A percentile compares a stretch with the other conserved stretches of the same genome.
phyloP scores from a whole-genome alignment of 2,329 filamentous ascomycete genomes.

The Fusarium nematophilum region DNA sequence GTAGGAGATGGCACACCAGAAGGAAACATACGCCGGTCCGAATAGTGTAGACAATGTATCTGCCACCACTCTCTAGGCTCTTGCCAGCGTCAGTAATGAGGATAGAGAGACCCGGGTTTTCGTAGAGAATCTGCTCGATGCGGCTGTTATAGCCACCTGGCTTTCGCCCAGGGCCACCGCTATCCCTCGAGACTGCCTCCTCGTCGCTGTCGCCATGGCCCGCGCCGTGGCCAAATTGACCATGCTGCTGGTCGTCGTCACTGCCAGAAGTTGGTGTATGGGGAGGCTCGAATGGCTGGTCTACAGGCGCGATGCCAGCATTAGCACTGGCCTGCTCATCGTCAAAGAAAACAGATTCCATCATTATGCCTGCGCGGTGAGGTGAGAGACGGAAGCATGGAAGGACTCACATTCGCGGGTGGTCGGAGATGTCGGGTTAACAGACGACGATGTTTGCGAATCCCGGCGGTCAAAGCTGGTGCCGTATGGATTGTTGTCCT shows the following conservation, averaged over 20 bases:
- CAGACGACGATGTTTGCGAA: slow-evolving; percentile 76
- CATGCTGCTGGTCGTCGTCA: slow-evolving; percentile 69
- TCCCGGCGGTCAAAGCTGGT: slow-evolving; percentile 89
- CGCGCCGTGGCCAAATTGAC: slow-evolving; percentile 42
- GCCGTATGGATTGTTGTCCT: slow-evolving; percentile 96
- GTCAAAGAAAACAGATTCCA: slow-evolving; percentile 1
- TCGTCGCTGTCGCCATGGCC: slow-evolving; percentile 57
- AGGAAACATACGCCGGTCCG: slow-evolving; percentile 79
- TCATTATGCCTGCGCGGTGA: slow-evolving; percentile 6
- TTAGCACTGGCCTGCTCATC: slow-evolving; percentile 16
- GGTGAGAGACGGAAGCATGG: slow-evolving; percentile 2
- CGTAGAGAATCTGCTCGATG: slow-evolving; percentile 97
- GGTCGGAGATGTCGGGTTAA: slow-evolving; percentile 72
- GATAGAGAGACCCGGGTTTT: slow-evolving; percentile 90
- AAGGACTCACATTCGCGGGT: slow-evolving; percentile 66
- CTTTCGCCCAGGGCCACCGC: slow-evolving; percentile 69
- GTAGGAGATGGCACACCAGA: not conserved
- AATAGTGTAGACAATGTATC: slow-evolving; percentile 98
- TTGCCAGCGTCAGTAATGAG: slow-evolving; percentile 96
- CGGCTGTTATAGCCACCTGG: slow-evolving; percentile 93
- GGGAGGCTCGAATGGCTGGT: slow-evolving; percentile 68
- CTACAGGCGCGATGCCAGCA: slow-evolving; percentile 35
- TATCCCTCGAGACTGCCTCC: slow-evolving; percentile 56
- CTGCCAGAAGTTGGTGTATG: slow-evolving; percentile 79
- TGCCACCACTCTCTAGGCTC: slow-evolving; percentile 89